Percentiles rank a stretch among this genome's conserved stretches.
These are phyloP conservation scores for Cladosporium sp. DNA, from an alignment of 2,329 filamentous ascomycete genomes.

Conservation along the genomic window DNA sequence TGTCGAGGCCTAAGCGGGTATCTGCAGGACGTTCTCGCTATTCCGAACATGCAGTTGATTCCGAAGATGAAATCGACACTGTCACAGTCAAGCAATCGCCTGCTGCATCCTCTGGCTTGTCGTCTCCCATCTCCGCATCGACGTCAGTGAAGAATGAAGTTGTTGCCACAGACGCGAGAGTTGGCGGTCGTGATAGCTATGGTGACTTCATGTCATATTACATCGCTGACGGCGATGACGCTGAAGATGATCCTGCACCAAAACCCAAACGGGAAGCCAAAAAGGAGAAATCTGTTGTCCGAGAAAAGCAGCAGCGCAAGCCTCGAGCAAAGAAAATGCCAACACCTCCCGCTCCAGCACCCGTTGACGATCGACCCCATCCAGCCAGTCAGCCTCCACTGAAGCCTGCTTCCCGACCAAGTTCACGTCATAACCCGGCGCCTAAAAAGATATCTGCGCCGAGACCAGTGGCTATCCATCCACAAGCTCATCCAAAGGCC, in stretches of 20 bases:
- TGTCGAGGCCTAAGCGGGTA: conserved; percentile 16
- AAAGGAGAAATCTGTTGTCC: not conserved
- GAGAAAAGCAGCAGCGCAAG: conserved; percentile 1
- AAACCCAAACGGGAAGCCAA: not conserved
- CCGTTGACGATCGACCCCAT: not conserved
- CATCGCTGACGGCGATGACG: conserved; percentile 25
- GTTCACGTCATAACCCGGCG: not conserved
- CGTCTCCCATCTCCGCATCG: conserved; percentile 20
- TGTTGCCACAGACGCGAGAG: not conserved
- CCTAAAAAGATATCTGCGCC: not conserved
- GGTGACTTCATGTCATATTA: conserved; percentile 32
- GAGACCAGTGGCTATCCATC: not conserved
- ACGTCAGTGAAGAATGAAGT: conserved; percentile 11
- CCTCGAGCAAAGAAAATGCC: not conserved
- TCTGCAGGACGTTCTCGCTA: conserved; percentile 5
- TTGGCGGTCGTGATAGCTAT: conserved; percentile 20
- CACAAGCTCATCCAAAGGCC: not conserved
- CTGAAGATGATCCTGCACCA: conserved; percentile 9
- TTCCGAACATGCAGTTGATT: not conserved
- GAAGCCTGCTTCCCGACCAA: not conserved
- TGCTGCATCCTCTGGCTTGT: conserved; percentile 22
- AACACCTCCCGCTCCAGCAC: not conserved
- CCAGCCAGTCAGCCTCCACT: not conserved
- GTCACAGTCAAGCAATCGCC: conserved; percentile 11
- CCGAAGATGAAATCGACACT: not conserved